Evolutionary conservation across 2,329 filamentous ascomycete genomes (phyloP), one percentile per base, ranked within the genome.

Genomic region (Cladosporium sp.): DNA sequence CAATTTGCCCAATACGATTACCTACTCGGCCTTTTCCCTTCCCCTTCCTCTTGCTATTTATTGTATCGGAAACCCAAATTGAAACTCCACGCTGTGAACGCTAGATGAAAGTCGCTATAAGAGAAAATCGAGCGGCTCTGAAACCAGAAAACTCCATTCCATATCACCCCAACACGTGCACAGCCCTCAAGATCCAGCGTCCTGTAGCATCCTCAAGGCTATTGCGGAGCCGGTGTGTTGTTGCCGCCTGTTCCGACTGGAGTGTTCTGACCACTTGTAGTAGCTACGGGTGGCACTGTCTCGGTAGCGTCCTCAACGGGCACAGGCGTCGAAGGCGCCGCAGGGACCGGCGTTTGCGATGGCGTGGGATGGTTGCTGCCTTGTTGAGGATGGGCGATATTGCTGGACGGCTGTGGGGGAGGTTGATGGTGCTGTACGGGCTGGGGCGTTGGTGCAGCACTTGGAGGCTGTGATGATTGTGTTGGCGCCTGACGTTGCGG

Each of bases 341-440:
- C 30, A 17, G 45, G 37, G 12, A 15, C 45, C 3, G 45, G 37
- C 5, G 36, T 19, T 3, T 39, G 44, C 15, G n/a, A 6, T 1
- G 36, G 44, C 12, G 36, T 47, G 13, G 24, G 22, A 11, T 47
- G 44, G 20, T 47, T 34, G 24, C 36, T 47, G 36, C 9, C 17
- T 30, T 24, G 34, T 17, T 24, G 48, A 22, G 34, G n/a, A 4
- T 32, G 22, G 11, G 27, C 39, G 12, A 39, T 36, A n/a, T 22
- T 34, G 41, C 7, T 32, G 22, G 11, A 24, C 39, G 12, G 39
- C 22, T 8, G 22, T 34, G 1, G 17, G 1, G 17, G 22, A 19
- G 41, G 48, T 13, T 29, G 48, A 9, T 43, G 42, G 17, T n/a
- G 30, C 12, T 50, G 48, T 38, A 19, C 20, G 15, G 39, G 30